phyloP scores from a whole-genome alignment of 139 green algal genomes.

The Tetradesmus lagerheimii region DNA sequence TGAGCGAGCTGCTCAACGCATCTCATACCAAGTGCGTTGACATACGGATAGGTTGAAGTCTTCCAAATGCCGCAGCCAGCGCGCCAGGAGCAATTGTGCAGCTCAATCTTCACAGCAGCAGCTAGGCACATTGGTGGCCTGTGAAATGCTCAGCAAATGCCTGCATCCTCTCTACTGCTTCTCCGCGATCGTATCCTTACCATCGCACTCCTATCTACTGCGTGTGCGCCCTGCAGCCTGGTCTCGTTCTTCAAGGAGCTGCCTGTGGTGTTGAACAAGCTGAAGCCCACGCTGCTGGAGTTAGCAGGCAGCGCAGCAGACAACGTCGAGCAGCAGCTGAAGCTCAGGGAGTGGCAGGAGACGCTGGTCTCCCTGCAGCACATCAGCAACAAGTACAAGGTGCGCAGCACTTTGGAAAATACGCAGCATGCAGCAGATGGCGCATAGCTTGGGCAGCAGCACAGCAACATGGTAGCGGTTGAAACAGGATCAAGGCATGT shows the following conservation, averaged over 20 bases:
- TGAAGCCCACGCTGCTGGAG: slow-evolving; percentile 39
- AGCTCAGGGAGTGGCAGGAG: slow-evolving; percentile 59
- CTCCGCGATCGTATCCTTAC: too few species aligned
- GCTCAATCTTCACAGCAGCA: not conserved
- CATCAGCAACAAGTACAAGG: slow-evolving; percentile 72
- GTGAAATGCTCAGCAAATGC: not conserved
- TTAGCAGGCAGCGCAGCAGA: not conserved
- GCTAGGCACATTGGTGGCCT: not conserved
- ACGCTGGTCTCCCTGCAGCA: slow-evolving; percentile 51
- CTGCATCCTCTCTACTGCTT: not conserved
- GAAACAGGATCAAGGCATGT: too few species aligned
- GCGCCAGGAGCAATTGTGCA: not conserved
- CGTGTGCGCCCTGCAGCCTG: slow-evolving; percentile 43
- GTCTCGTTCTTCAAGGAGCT: slow-evolving; percentile 65
- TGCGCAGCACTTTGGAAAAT: too few species aligned
- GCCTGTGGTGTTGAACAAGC: slow-evolving; percentile 53
- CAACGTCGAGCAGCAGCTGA: slow-evolving; percentile 35
- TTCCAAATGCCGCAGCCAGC: not conserved
- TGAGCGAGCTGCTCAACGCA: slow-evolving; percentile 48
- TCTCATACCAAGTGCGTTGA: slow-evolving; percentile 51
- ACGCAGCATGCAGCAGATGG: not conserved
- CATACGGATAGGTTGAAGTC: too few species aligned
- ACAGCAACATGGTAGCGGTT: not conserved
- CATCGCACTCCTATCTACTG: not conserved
- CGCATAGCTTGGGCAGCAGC: not conserved